Evolutionary conservation across 2,329 filamentous ascomycete genomes (phyloP).

Genomic region (Nemania abortiva): DNA sequence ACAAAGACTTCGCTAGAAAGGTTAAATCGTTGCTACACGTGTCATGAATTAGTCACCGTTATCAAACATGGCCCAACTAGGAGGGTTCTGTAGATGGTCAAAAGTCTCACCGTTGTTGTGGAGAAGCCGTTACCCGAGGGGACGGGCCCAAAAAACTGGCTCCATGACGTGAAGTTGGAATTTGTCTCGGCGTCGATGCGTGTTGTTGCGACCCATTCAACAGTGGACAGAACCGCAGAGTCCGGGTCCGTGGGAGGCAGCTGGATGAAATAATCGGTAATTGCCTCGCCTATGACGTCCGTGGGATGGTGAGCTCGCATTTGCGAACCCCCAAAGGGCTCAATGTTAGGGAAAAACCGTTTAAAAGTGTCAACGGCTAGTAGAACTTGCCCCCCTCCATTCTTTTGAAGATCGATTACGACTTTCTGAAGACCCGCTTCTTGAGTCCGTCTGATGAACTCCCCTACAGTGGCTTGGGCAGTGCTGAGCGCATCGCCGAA

Average conservation of each 20-base stretch:
- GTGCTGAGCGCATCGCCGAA: slow-evolving; percentile 45
- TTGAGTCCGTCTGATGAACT: slow-evolving; percentile 43
- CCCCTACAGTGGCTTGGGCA: slow-evolving; percentile 49
- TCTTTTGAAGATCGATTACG: slow-evolving; percentile 45
- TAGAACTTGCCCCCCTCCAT: slow-evolving; percentile 37
- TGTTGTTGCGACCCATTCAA: slow-evolving; percentile 44
- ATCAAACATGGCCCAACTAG: not conserved
- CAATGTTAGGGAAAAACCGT: slow-evolving; percentile 41
- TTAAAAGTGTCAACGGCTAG: slow-evolving; percentile 42
- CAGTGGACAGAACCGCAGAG: slow-evolving; percentile 19
- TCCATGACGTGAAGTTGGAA: slow-evolving; percentile 41
- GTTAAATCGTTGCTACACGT: slow-evolving; percentile 25
- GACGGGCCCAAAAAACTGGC: slow-evolving; percentile 38
- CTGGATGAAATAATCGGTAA: slow-evolving; percentile 27
- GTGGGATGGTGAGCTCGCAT: slow-evolving; percentile 38
- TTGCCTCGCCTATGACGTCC: slow-evolving; percentile 37
- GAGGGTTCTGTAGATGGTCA: too few relatives aligned
- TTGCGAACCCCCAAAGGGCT: slow-evolving; percentile 42
- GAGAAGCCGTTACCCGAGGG: slow-evolving; percentile 36
- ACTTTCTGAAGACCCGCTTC: slow-evolving; percentile 33
- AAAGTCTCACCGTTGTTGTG: slow-evolving; percentile 34
- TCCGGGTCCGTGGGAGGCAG: slow-evolving; percentile 17
- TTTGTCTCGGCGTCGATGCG: slow-evolving; percentile 43
- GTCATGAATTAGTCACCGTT: not conserved
- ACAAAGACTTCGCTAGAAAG: slow-evolving; percentile 30